Conservation (phyloP, 2,329 filamentous ascomycete species). For the Dryadomyces quercus-mongolicae region DNA sequence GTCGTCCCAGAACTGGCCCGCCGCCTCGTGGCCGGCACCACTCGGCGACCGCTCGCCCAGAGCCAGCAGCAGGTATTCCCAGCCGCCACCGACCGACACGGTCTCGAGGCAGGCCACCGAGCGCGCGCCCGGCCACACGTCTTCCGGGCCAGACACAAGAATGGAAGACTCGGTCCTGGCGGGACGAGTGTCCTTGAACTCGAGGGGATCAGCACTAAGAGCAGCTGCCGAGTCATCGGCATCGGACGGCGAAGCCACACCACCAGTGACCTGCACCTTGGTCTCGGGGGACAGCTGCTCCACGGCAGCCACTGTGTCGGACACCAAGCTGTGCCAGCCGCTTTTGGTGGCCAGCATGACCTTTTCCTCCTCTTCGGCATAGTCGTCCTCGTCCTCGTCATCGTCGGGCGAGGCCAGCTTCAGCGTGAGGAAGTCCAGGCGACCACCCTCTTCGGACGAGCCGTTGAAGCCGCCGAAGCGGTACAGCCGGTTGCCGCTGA, state of each 20-base stretch:
- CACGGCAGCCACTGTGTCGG: conserved; percentile 9
- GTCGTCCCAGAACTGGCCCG: conserved; percentile 44
- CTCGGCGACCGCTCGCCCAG: conserved; percentile 45
- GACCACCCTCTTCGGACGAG: conserved; percentile 53
- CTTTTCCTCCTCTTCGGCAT: conserved; percentile 20
- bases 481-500: conserved; percentile 53
- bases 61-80: conserved; percentile 49
- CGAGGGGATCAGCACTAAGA: no score
- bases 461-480: conserved; percentile 76
- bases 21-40: conserved; percentile 33
- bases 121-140: conserved; percentile 36
- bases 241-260: conserved; percentile 1
- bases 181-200: conserved; percentile 7
- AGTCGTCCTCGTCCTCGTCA: conserved; percentile 25
- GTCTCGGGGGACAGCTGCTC: neutral
- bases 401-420: conserved; percentile 44
- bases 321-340: conserved; percentile 34
- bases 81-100: conserved; percentile 44
- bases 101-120: conserved; percentile 42
- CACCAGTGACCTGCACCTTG: neutral
- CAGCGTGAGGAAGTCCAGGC: conserved; percentile 53
- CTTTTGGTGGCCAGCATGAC: conserved; percentile 32
- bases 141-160: conserved; percentile 5
- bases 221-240: neutral
- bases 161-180: conserved; percentile 21